Conservation (phyloP, 352 stramenopile genomes). For the Globisporangium recalcitrans region DNA sequence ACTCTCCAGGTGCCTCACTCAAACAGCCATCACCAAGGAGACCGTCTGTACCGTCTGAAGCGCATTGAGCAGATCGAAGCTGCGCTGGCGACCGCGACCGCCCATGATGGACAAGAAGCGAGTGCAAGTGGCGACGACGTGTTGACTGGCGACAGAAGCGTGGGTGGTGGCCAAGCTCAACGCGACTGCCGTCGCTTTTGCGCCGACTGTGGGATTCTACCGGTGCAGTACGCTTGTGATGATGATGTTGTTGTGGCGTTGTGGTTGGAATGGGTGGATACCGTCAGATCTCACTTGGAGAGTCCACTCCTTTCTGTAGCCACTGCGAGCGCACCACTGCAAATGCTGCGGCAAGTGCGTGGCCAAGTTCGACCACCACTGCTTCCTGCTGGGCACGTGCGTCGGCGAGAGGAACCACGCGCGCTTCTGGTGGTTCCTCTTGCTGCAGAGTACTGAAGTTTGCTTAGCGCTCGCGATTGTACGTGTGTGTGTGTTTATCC, state of each 20-base stretch:
- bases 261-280: constrained; percentile 1
- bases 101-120: no score
- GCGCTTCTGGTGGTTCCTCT: constrained; percentile 75
- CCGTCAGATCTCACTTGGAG: no score
- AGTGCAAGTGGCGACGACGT: neutral
- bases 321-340: constrained; percentile 86
- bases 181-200: constrained; percentile 20
- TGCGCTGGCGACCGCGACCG: constrained; percentile 10
- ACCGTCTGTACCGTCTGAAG: constrained; percentile 18
- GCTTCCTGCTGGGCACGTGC: constrained; percentile 79
- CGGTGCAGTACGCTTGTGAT: constrained; percentile 14
- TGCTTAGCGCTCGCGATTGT: constrained; percentile 25
- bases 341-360: constrained; percentile 71
- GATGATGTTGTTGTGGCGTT: no score
- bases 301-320: constrained; percentile 19
- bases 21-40: neutral
- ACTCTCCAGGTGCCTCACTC: neutral
- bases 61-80: constrained; percentile 28
- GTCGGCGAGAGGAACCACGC: constrained; percentile 89
- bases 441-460: constrained; percentile 33
- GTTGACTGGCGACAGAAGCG: neutral
- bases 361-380: constrained; percentile 92
- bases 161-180: neutral
- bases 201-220: constrained; percentile 23
- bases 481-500: neutral